Conservation (phyloP, 192 early-diverging fungal species). For the Rhizophagus prolifer region DNA sequence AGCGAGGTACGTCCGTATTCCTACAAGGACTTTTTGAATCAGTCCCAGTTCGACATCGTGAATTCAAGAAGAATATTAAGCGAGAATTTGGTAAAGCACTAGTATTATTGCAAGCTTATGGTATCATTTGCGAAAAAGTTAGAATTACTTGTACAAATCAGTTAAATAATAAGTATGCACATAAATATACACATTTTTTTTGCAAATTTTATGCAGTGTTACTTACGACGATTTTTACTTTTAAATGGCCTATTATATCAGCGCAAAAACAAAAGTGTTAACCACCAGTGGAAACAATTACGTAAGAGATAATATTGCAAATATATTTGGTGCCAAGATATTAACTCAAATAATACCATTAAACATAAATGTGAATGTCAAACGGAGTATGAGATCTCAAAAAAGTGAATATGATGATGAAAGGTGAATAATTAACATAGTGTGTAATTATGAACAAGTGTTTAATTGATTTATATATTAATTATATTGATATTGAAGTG, state of each 20-base stretch:
- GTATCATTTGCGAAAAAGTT: conserved; percentile 67
- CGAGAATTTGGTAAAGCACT: conserved; percentile 79
- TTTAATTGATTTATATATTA: conserved; percentile 25
- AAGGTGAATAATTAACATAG: conserved; percentile 2
- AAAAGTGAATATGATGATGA: neutral
- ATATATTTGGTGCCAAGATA: conserved; percentile 72
- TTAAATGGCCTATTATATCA: conserved; percentile 30
- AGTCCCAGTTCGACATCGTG: conserved; percentile 83
- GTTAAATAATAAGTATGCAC: conserved; percentile 48
- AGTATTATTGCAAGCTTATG: conserved; percentile 80
- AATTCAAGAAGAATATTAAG: conserved; percentile 82
- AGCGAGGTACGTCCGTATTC: conserved; percentile 76
- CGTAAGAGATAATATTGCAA: conserved; percentile 67
- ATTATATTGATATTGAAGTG: conserved; percentile 14
- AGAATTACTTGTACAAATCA: conserved; percentile 68
- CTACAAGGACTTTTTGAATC: conserved; percentile 75
- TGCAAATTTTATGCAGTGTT: neutral
- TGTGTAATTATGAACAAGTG: neutral
- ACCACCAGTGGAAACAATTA: conserved; percentile 60
- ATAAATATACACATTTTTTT: neutral
- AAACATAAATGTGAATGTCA: conserved; percentile 39
- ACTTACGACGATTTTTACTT: neutral
- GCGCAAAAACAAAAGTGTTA: conserved; percentile 48
- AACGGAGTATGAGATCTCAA: conserved; percentile 7
- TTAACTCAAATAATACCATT: conserved; percentile 49